Conservation (phyloP, 2,329 filamentous ascomycete species). For the Beauveria australis region DNA sequence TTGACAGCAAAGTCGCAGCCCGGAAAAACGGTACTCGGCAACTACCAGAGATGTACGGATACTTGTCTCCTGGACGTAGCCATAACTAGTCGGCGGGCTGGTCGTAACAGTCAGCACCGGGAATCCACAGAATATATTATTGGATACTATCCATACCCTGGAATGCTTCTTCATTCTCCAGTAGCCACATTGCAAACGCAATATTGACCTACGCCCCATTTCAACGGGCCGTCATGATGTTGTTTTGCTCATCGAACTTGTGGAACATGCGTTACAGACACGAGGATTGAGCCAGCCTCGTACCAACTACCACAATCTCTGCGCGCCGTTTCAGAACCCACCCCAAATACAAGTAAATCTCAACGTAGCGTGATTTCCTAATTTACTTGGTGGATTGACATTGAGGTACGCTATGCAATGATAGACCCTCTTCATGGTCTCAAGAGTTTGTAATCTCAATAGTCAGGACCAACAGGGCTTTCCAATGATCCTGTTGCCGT, state of each 20-base stretch:
- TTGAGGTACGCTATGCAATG: neutral
- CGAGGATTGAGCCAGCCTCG: no score
- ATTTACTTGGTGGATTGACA: neutral
- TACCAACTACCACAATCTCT: no score
- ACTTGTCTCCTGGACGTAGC: constrained; percentile 47
- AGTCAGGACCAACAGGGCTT: no score
- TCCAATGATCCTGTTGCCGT: no score
- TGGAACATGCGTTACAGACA: no score
- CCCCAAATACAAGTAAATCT: neutral
- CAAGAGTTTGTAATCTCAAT: neutral
- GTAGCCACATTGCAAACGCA: constrained; percentile 49
- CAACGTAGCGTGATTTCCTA: neutral
- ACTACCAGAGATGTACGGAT: no score
- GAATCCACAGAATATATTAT: neutral
- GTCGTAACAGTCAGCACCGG: constrained; percentile 10
- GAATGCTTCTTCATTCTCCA: constrained; percentile 51
- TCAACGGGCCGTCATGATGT: constrained; percentile 1
- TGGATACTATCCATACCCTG: constrained; percentile 23
- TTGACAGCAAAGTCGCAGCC: no score
- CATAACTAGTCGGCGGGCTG: constrained; percentile 60
- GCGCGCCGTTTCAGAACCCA: no score
- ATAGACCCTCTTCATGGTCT: neutral
- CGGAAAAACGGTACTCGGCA: no score
- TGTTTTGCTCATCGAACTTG: neutral
- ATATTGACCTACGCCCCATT: neutral